Evolutionary conservation across 2,329 filamentous ascomycete genomes (phyloP), one percentile per base, ranked within the genome.

Genomic region (Sporothrix brasiliensis): DNA sequence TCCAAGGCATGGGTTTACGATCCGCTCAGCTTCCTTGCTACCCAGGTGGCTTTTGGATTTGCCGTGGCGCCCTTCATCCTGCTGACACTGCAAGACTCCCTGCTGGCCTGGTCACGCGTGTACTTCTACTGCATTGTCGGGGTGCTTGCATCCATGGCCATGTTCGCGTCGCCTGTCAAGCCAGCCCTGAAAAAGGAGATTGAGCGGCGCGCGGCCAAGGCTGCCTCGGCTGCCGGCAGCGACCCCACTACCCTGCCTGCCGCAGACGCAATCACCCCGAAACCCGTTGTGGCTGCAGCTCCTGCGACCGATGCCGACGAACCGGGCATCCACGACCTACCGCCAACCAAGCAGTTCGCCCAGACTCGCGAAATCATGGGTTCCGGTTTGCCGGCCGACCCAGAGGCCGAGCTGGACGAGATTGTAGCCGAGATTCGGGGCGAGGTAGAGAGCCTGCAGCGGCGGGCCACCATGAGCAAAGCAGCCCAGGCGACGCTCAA

Each of bases 81-180:
- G 52, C 89, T 99, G 30, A 85, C 84, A 27, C 88, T 97, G 74
- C 81, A 83, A 21, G 86, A 88, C 72, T 94, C 91, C 11, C 79
- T 96, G 54, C 82, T 84, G 2, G 90, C 92, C 71, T 99, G 95
- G 95, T 81, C 87, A 0, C 88, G 92, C 54, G 91, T 97, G 49
- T 95, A 97, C 81, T 98, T 93, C 82, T 99, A 96, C 80, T 89
- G 87, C 44, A 83, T 95, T 69, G 77, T 94, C 72, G 89, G 89
- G 74, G 91, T 91, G 0, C 80, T 83, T 11, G 78, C 81, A 0
- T 87, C 89, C 21, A 87, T 94, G 70, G 87, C 83, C 9, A 91
- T 97, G 81, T 97, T 98, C 77, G 86, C 89, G 53, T 92, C 91
- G 1, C 92, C 93, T 0, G 91, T 88, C 2, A 96, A 94, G 79